Evolutionary conservation across 1,139 yeast genomes (phyloP), one percentile per base, ranked within the genome.

Genomic region (Pichia sp.): DNA sequence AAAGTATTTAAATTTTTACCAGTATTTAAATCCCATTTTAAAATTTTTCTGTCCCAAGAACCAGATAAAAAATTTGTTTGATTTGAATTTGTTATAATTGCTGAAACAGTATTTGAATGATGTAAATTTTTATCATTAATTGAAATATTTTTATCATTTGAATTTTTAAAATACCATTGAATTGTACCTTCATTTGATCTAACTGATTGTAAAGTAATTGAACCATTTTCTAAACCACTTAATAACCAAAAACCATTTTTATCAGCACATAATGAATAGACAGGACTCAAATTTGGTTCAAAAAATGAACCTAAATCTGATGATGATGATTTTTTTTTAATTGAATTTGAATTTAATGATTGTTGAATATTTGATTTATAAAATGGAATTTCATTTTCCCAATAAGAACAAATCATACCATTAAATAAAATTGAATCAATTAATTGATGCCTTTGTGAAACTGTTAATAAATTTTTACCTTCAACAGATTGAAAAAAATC

Each of bases 331-430:
- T 30, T 38, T 16, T 31, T 31, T 11, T 29, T 35, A 16, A 3
- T 20, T 7, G 30, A 11, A 6, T 11, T 3, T 12, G 16, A 4
- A 7, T 20, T 27, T 1, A 16, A 8, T 11, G 30, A 2, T 27
- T 30, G 23, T 11, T 26, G 28, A 3, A 76, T 53, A 48, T 71
- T 65, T 16, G 61, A 59, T 51, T 64, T 66, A 28, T 76, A 67
- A 47, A 78, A 68, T 0, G 96, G 96, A 58, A 87, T 86, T 63
- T 90, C 98, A 62, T 92, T 94, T 59, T 90, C 97, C 97, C 97
- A 92, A 65, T 87, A 92, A 0, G 95, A 82, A 30, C 76, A 65
- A 12, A 90, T 67, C 2, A 87, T 83, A 4, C 97, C 98, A 0
- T 92, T 92, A 55, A 80, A 83, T 25, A 85, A 76, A 33, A 92